Evolutionary conservation across 306 rosid genomes (phyloP).

Genomic region (Dalbergia cultrata): DNA sequence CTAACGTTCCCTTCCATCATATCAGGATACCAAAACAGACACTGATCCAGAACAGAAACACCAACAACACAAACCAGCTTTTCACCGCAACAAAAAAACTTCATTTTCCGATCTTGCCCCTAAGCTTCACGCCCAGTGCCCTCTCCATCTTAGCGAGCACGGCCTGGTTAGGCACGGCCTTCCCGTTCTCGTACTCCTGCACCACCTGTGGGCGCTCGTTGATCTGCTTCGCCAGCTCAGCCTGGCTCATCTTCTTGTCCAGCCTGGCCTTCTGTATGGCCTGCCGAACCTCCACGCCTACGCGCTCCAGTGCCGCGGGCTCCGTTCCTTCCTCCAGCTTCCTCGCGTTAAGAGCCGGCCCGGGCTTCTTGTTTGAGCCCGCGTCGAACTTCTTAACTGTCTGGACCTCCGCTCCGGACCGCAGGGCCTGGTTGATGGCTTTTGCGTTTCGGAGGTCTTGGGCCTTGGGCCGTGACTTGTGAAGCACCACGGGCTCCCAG

Average conservation of each 20-base stretch:
- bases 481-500: conserved; percentile 81
- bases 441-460: conserved; percentile 71
- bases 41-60: background rate
- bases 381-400: conserved; percentile 74
- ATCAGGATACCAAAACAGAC: background rate
- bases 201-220: conserved; percentile 83
- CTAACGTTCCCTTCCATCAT: background rate
- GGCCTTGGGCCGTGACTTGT: conserved; percentile 67
- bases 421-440: conserved; percentile 78
- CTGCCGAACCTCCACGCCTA: conserved; percentile 65
- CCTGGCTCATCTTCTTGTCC: conserved; percentile 85
- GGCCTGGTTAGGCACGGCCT: conserved; percentile 78
- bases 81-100: no score
- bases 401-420: conserved; percentile 66
- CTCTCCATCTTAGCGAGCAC: conserved; percentile 84
- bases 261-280: conserved; percentile 82
- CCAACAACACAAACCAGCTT: background rate
- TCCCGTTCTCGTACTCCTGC: conserved; percentile 88
- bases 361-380: conserved; percentile 65
- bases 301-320: conserved; percentile 73
- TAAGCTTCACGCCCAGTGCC: conserved; percentile 75
- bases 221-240: conserved; percentile 78
- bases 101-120: conserved; percentile 75
- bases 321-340: conserved; percentile 82
- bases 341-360: conserved; percentile 58